These are phyloP conservation scores for Pyropia yezoensis DNA, from an alignment of 23 red algal species.

Conservation along the genomic window DNA sequence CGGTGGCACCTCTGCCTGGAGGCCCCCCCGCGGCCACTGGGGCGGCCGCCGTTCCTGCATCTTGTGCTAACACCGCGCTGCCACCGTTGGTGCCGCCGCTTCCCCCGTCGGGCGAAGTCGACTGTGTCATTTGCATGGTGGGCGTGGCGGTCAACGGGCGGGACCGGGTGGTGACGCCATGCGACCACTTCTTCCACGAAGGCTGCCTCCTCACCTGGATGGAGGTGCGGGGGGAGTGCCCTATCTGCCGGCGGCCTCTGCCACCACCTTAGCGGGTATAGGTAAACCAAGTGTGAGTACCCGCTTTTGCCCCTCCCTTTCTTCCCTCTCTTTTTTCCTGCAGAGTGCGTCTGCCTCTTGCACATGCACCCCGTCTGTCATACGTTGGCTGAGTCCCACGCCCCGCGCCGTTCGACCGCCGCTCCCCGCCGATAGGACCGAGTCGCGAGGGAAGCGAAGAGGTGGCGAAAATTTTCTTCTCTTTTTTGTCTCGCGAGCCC, in stretches of 20 bases:
- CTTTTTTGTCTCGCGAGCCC: too few species aligned
- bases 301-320: too few species aligned
- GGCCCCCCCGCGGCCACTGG: slow-evolving; percentile 3
- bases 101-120: slow-evolving; percentile 10
- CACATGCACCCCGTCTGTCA: too few species aligned
- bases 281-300: neutral
- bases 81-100: slow-evolving; percentile 1
- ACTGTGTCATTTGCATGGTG: slow-evolving; percentile 83
- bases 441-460: too few species aligned
- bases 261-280: slow-evolving; percentile 36
- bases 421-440: too few species aligned
- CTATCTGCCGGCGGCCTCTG: slow-evolving; percentile 51
- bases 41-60: neutral
- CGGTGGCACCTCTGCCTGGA: neutral
- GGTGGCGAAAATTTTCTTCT: too few species aligned
- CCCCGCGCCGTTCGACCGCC: too few species aligned
- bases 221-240: slow-evolving; percentile 63
- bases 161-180: slow-evolving; percentile 71
- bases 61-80: neutral
- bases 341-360: too few species aligned
- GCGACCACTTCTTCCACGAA: slow-evolving; percentile 77
- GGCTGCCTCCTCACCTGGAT: slow-evolving; percentile 73
- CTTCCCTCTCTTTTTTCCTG: too few species aligned
- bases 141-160: slow-evolving; percentile 26
- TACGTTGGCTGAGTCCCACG: too few species aligned